These are phyloP conservation scores for Fusarium tuaranense DNA, from an alignment of 2,329 filamentous ascomycete genomes.

Conservation along the genomic window DNA sequence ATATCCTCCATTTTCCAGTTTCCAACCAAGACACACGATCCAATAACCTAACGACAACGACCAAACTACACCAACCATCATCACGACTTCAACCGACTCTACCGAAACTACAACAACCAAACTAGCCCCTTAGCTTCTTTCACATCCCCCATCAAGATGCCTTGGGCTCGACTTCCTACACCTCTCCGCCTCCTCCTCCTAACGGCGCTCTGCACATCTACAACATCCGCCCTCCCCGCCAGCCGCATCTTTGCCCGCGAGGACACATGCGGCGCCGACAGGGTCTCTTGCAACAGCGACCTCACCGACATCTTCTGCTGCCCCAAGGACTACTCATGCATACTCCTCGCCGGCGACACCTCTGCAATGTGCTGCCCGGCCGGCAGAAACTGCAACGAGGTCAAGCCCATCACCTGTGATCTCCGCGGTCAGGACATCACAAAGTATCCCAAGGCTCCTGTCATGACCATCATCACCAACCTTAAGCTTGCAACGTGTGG, in stretches of 20 bases:
- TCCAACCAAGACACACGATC: background rate
- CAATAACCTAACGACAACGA: background rate
- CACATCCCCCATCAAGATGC: constrained; percentile 27
- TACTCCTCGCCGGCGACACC: constrained; percentile 71
- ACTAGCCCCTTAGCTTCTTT: background rate
- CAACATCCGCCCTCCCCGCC: constrained; percentile 54
- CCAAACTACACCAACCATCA: background rate
- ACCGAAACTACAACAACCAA: background rate
- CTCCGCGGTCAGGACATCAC: constrained; percentile 67
- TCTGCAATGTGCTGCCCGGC: constrained; percentile 78
- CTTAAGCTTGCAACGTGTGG: constrained; percentile 69
- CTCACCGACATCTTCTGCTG: constrained; percentile 79
- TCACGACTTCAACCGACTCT: background rate
- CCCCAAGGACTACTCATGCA: constrained; percentile 63
- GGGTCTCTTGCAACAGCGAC: constrained; percentile 64
- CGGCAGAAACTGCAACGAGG: constrained; percentile 67
- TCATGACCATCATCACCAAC: constrained; percentile 75
- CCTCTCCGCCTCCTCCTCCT: constrained; percentile 54
- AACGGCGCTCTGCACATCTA: constrained; percentile 51
- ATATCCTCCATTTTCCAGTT: background rate
- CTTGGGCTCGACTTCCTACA: constrained; percentile 26
- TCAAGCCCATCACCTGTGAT: constrained; percentile 50
- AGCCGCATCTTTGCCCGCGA: constrained; percentile 56
- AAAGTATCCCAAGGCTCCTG: constrained; percentile 65
- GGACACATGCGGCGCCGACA: constrained; percentile 63